Evolutionary conservation across 306 rosid genomes (phyloP), one percentile per base, ranked within the genome.

Genomic region (Amphicarpaea edgeworthii): DNA sequence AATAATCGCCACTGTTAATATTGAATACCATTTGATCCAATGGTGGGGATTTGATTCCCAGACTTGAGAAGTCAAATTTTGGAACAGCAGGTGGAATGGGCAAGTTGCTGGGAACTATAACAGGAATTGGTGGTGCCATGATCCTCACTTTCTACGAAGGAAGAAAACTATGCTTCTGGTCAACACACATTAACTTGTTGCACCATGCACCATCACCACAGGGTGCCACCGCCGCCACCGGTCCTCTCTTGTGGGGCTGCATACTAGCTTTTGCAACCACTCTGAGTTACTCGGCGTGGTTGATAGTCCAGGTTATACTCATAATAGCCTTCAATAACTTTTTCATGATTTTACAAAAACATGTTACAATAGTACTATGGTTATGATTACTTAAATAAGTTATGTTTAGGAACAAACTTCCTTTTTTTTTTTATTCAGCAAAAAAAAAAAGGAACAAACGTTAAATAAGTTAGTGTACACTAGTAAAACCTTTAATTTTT

Each of bases 51-150:
- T 47, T n/a, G 10, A 16, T 6, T 4, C 1, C 19, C 51, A 83
- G 83, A 14, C 10, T 76, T 80, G 92, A 86, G 84, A 82, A 55
- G 70, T 5, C 86, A 62, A 69, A 67, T 47, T 71, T 86, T 49
- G 61, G 77, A 71, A 80, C 75, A 46, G 0, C 1, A 1, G 60
- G 68, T 9, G 93, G 90, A 46, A 78, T 32, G 43, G 86, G 86
- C 0, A 88, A 82, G 78, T 77, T 88, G 53, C 16, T 72, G 5
- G 93, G 93, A 11, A 82, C 90, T 0, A 5, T 82, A 10, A 54
- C 43, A 1, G 87, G 86, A 15, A 30, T 88, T 4, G 76, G 83
- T 74, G 93, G 93, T 55, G 93, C 93, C 6, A 86, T 80, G 88
- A 42, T 86, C 72, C 79, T 86, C 73, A 77, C 84, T 1, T 84